Evolutionary conservation across 129 eudicot genomes (phyloP), one percentile per base, ranked within the genome.

Genomic region (Pulicaria dysenterica): DNA sequence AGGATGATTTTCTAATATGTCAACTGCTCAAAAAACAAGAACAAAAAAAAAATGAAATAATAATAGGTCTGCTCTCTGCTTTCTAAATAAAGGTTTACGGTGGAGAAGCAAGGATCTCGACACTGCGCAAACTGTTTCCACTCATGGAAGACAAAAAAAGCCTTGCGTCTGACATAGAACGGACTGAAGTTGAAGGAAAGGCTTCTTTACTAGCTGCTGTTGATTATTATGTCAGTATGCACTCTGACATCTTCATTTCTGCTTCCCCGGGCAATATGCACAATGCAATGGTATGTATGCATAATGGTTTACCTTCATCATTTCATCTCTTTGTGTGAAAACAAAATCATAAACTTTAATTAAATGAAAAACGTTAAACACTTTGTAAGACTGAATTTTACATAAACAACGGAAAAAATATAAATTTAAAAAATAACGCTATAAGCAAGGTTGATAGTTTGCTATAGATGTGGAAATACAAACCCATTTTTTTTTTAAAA

Each of bases 221-320:
- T 42, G 98, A 94, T 79, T 94, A 84, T 69, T 84, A 86, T 65
- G 97, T 94, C 45, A 80, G 95, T 81, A 88, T 94, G 92, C 86
- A 88, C 47, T 84, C 97, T 12, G 91, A 90, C 56, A 83, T 94
- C 51, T 94, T 94, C 82, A 88, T 94, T 38, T 94, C 98, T 43
- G 98, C 98, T 79, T 94, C 98, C 19, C 96, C 96, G 8, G 98
- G 98, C 24, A 94, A 94, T 73, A 94, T 94, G 98, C 97, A 94
- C 82, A 94, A 94, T 80, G 97, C 97, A 13, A 66, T 94, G 93
- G 98, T 94, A 87, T 74, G 79, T 14, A 55, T 14, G 11, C 60
- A 42, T 24, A 24, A 24, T 24, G 31, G 31, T 24, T 40, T 62
- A 45, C 41, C 47, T 53, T 50, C 39, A 60, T 59, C 7, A 5